Evolutionary conservation across 2,329 filamentous ascomycete genomes (phyloP), one percentile per base, ranked within the genome.

Genomic region (Fusarium brevicatenulatum): DNA sequence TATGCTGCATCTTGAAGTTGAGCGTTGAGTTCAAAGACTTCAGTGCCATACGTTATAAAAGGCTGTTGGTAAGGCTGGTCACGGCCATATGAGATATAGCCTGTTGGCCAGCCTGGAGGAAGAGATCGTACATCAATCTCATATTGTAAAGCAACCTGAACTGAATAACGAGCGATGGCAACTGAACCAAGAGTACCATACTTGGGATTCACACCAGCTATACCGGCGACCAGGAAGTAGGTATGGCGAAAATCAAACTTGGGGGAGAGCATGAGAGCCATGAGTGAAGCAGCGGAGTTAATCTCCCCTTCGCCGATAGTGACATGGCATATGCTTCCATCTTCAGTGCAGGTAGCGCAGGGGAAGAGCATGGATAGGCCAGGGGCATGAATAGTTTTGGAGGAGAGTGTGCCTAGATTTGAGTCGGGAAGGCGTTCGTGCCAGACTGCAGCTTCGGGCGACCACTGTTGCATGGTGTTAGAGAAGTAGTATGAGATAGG

Each of bases 71-170:
- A 80, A 1, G 91, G 90, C 10, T 78, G 73, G 30, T 84, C 79
- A 28, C 86, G 84, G 21, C 91, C 92, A 76, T 89, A 90, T 3
- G 91, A 87, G 36, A 94, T 85, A 79, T 94, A 94, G 9, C 92
- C 91, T 0, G 91, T 92, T 2, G 86, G 83, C 81, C 87, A 93
- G 79, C 90, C 91, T 4, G 78, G 77, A 0, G 91, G 91, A 39
- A 93, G 88, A 68, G 93, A 91, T 39, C 92, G 88, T 3, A 88
- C 83, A 74, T 94, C 92, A 68, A 95, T 89, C 80, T 95, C 92
- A 72, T 94, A 93, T 80, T 95, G 92, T 59, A 94, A 83, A 0
- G 90, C 92, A 6, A 94, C 91, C 78, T 95, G 93, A 9, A 95
- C 87, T 1, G 91, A 89, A 77, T 90, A 95, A 28, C 89, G 87